Evolutionary conservation across 305 asterid genomes (phyloP).

Genomic region (Solanum hybrid): DNA sequence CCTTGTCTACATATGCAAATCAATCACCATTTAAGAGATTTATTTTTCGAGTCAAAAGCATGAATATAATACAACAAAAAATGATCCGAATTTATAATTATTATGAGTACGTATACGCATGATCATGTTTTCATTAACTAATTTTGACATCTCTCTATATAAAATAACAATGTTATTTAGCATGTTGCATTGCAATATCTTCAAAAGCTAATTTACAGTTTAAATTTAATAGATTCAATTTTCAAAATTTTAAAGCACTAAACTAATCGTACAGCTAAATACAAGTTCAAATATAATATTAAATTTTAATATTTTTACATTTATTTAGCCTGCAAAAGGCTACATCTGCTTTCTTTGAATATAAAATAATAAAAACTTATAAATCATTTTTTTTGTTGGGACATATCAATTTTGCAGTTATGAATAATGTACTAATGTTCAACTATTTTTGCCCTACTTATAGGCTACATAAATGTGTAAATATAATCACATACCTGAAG

Average conservation of each 20-base stretch:
- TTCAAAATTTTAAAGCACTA: neutral
- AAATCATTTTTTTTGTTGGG: neutral
- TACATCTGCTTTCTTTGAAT: neutral
- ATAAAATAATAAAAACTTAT: neutral
- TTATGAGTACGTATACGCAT: too few relatives aligned
- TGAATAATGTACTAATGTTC: neutral
- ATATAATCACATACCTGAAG: neutral
- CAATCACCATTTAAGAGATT: too few relatives aligned
- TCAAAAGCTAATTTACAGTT: neutral
- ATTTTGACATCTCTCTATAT: neutral
- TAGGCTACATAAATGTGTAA: neutral
- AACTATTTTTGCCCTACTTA: neutral
- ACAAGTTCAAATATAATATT: neutral
- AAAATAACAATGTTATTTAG: neutral
- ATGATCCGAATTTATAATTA: too few relatives aligned
- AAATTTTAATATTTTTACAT: neutral
- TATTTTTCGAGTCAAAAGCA: too few relatives aligned
- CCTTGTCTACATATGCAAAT: too few relatives aligned
- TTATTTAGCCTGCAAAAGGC: neutral
- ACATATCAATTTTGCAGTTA: neutral
- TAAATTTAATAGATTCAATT: neutral
- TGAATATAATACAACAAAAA: too few relatives aligned
- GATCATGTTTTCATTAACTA: neutral
- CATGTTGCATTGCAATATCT: neutral
- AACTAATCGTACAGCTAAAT: neutral